phyloP scores from a whole-genome alignment of 306 rosid species.

The Quercus dentata region DNA sequence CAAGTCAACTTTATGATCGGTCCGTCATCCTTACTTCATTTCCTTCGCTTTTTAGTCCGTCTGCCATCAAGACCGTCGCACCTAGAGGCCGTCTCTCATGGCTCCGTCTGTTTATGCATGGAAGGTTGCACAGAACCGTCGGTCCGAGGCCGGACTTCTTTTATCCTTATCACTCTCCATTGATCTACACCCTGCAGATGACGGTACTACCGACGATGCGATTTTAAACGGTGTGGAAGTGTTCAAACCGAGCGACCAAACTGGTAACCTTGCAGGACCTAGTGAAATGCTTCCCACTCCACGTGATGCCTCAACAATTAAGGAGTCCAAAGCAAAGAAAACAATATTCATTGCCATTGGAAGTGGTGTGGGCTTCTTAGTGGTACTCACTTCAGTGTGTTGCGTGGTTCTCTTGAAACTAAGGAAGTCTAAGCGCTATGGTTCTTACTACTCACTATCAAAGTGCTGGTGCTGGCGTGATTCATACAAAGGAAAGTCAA shows the following conservation, averaged over 20 bases:
- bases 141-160: no score
- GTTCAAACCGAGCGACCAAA: constrained; percentile 15
- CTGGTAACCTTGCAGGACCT: not conserved
- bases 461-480: not conserved
- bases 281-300: not conserved
- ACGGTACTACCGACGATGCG: no score
- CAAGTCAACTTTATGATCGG: no score
- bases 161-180: no score
- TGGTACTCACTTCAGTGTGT: not conserved
- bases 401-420: not conserved
- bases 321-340: not conserved
- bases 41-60: no score
- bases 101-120: no score
- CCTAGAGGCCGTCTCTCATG: no score
- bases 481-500: not conserved
- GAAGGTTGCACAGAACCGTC: no score
- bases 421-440: not conserved
- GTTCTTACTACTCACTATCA: no score
- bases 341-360: not conserved
- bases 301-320: not conserved
- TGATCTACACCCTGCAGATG: not conserved
- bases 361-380: not conserved
- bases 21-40: no score
- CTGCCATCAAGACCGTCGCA: no score
- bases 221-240: not conserved